Percentiles rank a stretch among this genome's conserved stretches.
phyloP scores from a whole-genome alignment of 2,329 filamentous ascomycete genomes.

The Biscogniauxia marginata region DNA sequence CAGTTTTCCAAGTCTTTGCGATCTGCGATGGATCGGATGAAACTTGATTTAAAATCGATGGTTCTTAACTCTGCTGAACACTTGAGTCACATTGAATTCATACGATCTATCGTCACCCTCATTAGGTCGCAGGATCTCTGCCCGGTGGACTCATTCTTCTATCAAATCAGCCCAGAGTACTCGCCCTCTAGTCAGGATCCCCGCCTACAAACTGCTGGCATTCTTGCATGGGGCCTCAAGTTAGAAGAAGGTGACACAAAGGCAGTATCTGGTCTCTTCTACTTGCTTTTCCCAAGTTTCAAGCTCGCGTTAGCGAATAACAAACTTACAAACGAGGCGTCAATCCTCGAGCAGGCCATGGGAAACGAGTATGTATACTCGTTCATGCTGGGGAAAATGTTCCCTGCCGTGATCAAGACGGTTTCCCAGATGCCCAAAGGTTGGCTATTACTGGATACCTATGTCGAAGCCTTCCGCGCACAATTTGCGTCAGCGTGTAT shows the following conservation, averaged over 20 bases:
- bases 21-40: slow-evolving; percentile 54
- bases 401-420: slow-evolving; percentile 51
- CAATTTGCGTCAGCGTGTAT: slow-evolving; percentile 36
- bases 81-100: slow-evolving; percentile 48
- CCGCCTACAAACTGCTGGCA: slow-evolving; percentile 53
- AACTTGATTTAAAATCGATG: slow-evolving; percentile 45
- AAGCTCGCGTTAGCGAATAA: slow-evolving; percentile 52
- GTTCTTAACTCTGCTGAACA: slow-evolving; percentile 40
- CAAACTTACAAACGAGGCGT: slow-evolving; percentile 45
- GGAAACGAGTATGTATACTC: slow-evolving; percentile 41
- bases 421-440: slow-evolving; percentile 34
- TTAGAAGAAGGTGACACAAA: slow-evolving; percentile 51
- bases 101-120: slow-evolving; percentile 50
- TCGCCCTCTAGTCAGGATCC: slow-evolving; percentile 55
- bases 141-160: slow-evolving; percentile 54
- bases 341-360: slow-evolving; percentile 49
- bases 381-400: slow-evolving; percentile 52
- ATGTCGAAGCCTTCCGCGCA: slow-evolving; percentile 42
- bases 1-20: slow-evolving; percentile 46
- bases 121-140: slow-evolving; percentile 57
- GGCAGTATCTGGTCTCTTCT: slow-evolving; percentile 51
- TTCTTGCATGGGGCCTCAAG: slow-evolving; percentile 55
- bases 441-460: slow-evolving; percentile 52
- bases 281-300: slow-evolving; percentile 57
- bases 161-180: slow-evolving; percentile 55